A percentile compares a stretch with the other conserved stretches of the same genome.
These are phyloP conservation scores for Magnaporthiopsis rhizophila DNA, from an alignment of 2,329 filamentous ascomycete genomes.

Conservation along the genomic window DNA sequence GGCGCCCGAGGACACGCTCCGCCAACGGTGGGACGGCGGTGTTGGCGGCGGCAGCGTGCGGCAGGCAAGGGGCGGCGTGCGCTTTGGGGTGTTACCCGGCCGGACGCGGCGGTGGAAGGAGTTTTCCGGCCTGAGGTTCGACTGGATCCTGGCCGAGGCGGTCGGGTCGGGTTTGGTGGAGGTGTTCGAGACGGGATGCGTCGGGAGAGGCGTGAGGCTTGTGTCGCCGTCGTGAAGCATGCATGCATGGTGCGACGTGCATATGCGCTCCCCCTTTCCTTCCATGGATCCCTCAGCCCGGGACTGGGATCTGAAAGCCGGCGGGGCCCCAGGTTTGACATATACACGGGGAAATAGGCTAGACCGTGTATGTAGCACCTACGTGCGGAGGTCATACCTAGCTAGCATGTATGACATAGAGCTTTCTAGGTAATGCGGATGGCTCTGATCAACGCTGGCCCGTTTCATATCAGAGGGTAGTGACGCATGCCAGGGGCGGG, in stretches of 20 bases:
- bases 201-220: constrained; percentile 56
- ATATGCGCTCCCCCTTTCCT: neutral
- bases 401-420: neutral
- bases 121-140: constrained; percentile 61
- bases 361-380: neutral
- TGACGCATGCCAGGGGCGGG: neutral
- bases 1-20: constrained; percentile 51
- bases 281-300: no score
- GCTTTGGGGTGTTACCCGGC: constrained; percentile 48
- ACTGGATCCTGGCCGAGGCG: constrained; percentile 65
- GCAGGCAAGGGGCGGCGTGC: constrained; percentile 47
- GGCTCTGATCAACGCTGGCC: neutral
- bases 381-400: neutral
- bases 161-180: constrained; percentile 63
- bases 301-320: neutral
- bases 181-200: constrained; percentile 65
- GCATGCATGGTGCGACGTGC: neutral
- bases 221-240: neutral
- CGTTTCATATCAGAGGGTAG: neutral
- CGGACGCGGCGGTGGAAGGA: constrained; percentile 62
- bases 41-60: constrained; percentile 35
- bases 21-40: constrained; percentile 65
- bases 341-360: neutral
- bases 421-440: neutral
- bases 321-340: neutral